phyloP scores from a whole-genome alignment of 2,329 filamentous ascomycete species.

The Arthrobotrys conoides region DNA sequence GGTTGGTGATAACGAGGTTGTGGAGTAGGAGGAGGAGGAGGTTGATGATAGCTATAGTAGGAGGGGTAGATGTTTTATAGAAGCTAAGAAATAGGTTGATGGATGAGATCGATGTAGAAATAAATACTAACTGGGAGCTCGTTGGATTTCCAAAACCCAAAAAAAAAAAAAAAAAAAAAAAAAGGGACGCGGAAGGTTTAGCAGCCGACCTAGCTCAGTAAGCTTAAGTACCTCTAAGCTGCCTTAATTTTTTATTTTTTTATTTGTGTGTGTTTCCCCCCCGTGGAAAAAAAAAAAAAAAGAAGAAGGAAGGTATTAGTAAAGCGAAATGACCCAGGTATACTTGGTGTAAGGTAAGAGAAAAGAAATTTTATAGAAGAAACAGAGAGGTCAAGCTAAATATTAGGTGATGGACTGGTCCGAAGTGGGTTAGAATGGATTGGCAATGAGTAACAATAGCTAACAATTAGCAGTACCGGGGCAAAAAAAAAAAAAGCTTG shows the following conservation, averaged over 20 bases:
- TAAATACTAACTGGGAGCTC: slow-evolving; percentile 16
- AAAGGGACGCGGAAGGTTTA: slow-evolving; percentile 25
- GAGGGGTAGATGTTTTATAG: slow-evolving; percentile 2
- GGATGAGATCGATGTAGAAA: not conserved
- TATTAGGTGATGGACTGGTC: slow-evolving; percentile 5
- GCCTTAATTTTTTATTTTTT: not conserved
- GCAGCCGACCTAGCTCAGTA: not conserved
- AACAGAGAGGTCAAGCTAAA: not conserved
- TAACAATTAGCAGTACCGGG: too few species aligned
- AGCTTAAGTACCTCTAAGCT: not conserved
- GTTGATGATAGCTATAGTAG: not conserved
- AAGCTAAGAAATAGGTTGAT: not conserved
- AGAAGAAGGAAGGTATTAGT: not conserved
- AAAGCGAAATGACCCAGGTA: not conserved
- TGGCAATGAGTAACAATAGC: slow-evolving; percentile 12
- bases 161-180: slow-evolving; percentile 33
- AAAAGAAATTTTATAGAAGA: not conserved
- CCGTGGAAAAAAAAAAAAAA: slow-evolving; percentile 16
- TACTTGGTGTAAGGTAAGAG: not conserved
- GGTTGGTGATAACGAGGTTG: too few species aligned
- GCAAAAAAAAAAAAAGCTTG: slow-evolving; percentile 32
- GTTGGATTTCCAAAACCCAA: not conserved
- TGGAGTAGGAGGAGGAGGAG: not conserved
- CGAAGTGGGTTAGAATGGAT: not conserved
- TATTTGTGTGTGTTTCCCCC: slow-evolving; percentile 28